Base-by-base conservation (phyloP, 2,329 filamentous ascomycete genomes). In the Penicillium sp. region DNA sequence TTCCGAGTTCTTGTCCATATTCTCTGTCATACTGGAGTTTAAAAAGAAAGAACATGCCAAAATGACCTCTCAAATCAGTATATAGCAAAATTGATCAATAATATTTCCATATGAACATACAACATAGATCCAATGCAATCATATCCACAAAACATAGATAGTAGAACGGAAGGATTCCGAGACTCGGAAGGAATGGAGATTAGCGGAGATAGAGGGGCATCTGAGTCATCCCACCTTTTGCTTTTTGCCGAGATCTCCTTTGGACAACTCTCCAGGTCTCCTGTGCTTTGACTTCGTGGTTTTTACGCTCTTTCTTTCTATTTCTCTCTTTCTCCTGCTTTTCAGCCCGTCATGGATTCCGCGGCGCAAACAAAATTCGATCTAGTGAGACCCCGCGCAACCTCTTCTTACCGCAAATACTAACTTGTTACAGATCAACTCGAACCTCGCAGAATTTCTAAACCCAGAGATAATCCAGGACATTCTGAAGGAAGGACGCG, bases 391-490 rank as follows among this genome's bases (percentile, higher is more conserved):
- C 16, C 40, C 23, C 8, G 16, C 15, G 13, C 23, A 27, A 27
- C n/a, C 23, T 29, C 9, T 10, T 29, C 23, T 25, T 6, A 8
- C 9, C 12, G n/a, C 16, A 27, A 27, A 27, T 15, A 27, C 40
- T 42, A 15, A 42, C n/a, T 27, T 42, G 16, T 12, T 27, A 23
- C 40, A 42, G 40, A 95, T 96, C 77, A 84, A 82, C 59, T 85
- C 87, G 71, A 94, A 94, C 73, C 80, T 95, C 56, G 85, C 87
- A 58, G 91, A 96, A 79, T 79, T 90, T 47, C 82, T 96, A 57
- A 92, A 94, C 69, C 86, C 86, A 25, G 90, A 80, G 50, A 55
- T 72, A 7, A 65, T 73, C 35, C 63, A 73, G 48, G 46, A 40
- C 5, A 61, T 72, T 27, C 55, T 74, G 12, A 59, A 58, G 0